A percentile compares a stretch with the other conserved stretches of the same genome.
Conservation (phyloP, 75 land plant species). For the Sequoia sempervirens region DNA sequence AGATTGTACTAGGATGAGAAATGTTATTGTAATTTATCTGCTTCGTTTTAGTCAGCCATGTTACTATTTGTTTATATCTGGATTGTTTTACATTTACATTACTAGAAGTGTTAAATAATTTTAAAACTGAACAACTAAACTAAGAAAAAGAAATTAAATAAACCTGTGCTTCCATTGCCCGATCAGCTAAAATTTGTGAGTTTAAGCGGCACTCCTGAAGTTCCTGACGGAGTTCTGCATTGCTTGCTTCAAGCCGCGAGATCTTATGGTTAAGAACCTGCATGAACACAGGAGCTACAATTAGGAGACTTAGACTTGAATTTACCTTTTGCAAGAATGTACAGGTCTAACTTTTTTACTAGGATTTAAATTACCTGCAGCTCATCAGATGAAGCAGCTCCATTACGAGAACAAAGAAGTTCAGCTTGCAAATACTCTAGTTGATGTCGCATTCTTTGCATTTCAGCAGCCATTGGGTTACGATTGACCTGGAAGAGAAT, state of each 20-base stretch:
- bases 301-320: not conserved
- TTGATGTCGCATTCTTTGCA: constrained; percentile 92
- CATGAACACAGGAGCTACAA: not conserved
- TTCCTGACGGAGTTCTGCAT: constrained; percentile 62
- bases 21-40: not conserved
- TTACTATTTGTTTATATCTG: not conserved
- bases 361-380: constrained; percentile 44
- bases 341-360: not conserved
- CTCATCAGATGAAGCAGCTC: constrained; percentile 52
- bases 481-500: constrained; percentile 69
- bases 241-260: constrained; percentile 77
- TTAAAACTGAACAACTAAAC: not conserved
- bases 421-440: constrained; percentile 90
- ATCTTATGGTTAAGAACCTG: constrained; percentile 83
- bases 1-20: no score
- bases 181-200: constrained; percentile 46
- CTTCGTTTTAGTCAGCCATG: not conserved
- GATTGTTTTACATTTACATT: not conserved
- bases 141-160: constrained; percentile 3
- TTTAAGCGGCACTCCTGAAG: constrained; percentile 47
- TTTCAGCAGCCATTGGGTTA: constrained; percentile 85
- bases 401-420: constrained; percentile 63
- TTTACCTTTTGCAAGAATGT: not conserved
- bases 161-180: constrained; percentile 82
- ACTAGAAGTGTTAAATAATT: not conserved